Evolutionary conservation across 202 grass and related monocot genomes (phyloP), one percentile per base, ranked within the genome.

Genomic region (Alloteropsis angusta): DNA sequence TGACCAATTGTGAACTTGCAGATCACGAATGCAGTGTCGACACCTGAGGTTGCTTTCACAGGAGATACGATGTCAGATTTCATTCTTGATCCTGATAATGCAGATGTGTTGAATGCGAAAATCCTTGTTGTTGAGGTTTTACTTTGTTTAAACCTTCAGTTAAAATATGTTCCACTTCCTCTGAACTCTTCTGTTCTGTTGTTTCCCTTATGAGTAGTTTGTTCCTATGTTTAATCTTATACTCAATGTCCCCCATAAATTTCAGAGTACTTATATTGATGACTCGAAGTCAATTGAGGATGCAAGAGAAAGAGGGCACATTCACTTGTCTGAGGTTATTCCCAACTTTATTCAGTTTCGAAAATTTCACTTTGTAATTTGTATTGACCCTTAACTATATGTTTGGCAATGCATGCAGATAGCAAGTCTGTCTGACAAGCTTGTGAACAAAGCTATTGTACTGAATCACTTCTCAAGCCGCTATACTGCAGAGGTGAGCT

Each of bases 21-120:
- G 92, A 89, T 98, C 32, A 95, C 83, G 1, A 78, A 93, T 81
- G 89, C 92, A 4, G 72, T 87, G 42, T 82, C 76, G 3, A 87
- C 80, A 54, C 90, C 96, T 74, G 96, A 99, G 89, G n/a, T 76
- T 5, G 37, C 49, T 71, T 12, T 71, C 36, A 21, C 7, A 1
- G 49, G 92, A 53, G 96, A 99, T 81, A 95, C 96, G 19, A 93
- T 76, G 81, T 90, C 96, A 16, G 92, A 99, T 95, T 95, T 95
- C 60, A 90, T 99, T 56, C 59, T 93, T 73, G 96, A 99, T 75
- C 92, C 89, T 76, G 87, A 89, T 50, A 99, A 99, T 14, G 19
- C 9, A 26, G 12, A 99, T 77, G 92, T 87, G 10, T 46, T 93
- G 1, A 87, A 91, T 58, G 80, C 88, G 7, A 91, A 82, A 60